Conservation (phyloP, 441 rosid genomes). For the Adansonia gregorii region DNA sequence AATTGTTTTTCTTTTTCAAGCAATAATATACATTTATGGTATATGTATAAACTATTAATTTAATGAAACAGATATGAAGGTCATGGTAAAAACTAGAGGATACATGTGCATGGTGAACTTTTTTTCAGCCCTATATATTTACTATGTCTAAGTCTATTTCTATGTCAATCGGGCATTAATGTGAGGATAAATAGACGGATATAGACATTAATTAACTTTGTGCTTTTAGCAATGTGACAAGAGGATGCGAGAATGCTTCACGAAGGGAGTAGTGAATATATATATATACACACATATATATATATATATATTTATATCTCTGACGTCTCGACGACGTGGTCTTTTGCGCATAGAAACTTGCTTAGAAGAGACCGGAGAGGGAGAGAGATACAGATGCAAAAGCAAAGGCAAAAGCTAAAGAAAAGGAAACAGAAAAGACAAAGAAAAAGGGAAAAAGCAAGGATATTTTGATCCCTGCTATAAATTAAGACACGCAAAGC, state of each 20-base stretch:
- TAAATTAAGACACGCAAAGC: constrained; percentile 36
- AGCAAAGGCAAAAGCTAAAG: background rate
- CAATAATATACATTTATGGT: background rate
- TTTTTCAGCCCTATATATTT: background rate
- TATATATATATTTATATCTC: background rate
- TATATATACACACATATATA: too few relatives aligned
- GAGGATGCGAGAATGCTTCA: constrained; percentile 14
- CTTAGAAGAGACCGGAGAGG: background rate
- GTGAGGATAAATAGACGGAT: background rate
- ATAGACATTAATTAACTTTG: constrained; percentile 5
- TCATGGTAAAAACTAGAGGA: background rate
- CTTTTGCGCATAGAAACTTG: background rate
- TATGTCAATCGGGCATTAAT: background rate
- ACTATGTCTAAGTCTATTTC: too few relatives aligned
- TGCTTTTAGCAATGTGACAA: background rate
- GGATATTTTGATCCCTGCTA: constrained; percentile 13
- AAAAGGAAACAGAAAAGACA: background rate
- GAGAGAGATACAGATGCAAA: background rate
- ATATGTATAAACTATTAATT: background rate
- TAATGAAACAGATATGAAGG: background rate
- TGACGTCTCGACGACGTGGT: background rate
- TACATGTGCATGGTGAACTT: background rate
- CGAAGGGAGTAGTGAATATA: background rate
- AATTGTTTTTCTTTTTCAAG: background rate
- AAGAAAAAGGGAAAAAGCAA: constrained; percentile 1